A percentile compares a stretch with the other conserved stretches of the same genome.
phyloP scores from a whole-genome alignment of 192 early-diverging fungal genomes.

The Powellomyces hirtus region DNA sequence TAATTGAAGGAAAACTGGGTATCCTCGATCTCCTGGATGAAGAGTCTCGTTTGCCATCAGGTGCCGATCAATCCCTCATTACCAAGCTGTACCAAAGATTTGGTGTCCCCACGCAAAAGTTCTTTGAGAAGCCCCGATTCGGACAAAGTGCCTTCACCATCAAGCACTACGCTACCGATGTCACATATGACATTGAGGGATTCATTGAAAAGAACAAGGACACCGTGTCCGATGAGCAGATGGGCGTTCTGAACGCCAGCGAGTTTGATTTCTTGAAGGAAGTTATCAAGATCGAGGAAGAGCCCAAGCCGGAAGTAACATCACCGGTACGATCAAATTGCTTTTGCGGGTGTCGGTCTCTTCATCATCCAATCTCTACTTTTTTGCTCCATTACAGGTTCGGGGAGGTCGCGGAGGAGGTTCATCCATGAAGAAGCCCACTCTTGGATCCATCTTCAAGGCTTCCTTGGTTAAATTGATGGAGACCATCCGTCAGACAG shows the following conservation, averaged over 20 bases:
- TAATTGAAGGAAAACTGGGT: constrained; percentile 95
- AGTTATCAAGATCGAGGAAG: constrained; percentile 58
- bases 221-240: constrained; percentile 90
- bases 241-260: constrained; percentile 73
- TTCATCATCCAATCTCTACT: not conserved
- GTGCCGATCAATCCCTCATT: constrained; percentile 79
- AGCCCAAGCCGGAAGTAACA: constrained; percentile 16
- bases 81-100: constrained; percentile 90
- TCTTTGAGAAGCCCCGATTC: constrained; percentile 91
- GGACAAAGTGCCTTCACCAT: constrained; percentile 86
- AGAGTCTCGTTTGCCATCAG: constrained; percentile 83
- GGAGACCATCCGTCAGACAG: constrained; percentile 91
- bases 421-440: constrained; percentile 72
- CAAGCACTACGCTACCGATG: constrained; percentile 93
- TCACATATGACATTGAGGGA: constrained; percentile 88
- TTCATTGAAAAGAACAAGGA: constrained; percentile 99
- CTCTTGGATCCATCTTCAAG: constrained; percentile 97
- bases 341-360: not conserved
- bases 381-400: not conserved
- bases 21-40: constrained; percentile 96
- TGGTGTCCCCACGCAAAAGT: constrained; percentile 57
- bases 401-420: constrained; percentile 31
- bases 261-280: constrained; percentile 81
- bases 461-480: constrained; percentile 87
- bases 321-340: constrained; percentile 8